These are phyloP conservation scores for Fraxinus velutina DNA, from an alignment of 305 asterid genomes.

Conservation along the genomic window DNA sequence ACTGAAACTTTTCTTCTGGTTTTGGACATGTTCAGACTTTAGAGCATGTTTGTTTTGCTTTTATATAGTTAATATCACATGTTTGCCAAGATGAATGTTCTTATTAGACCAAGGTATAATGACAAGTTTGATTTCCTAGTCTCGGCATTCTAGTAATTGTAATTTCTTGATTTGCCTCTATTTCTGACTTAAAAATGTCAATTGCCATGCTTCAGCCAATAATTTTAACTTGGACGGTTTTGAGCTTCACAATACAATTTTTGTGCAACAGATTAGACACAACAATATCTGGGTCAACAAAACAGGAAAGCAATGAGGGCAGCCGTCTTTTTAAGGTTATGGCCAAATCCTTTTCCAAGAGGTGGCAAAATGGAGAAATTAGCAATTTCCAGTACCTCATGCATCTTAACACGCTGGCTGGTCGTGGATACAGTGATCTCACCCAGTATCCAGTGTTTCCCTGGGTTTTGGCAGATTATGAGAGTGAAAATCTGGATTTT, in stretches of 20 bases:
- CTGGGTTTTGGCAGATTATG: slow-evolving; percentile 96
- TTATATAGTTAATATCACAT: neutral
- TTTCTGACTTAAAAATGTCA: slow-evolving; percentile 3
- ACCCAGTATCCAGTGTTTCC: slow-evolving; percentile 99
- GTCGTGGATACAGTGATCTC: slow-evolving; percentile 99
- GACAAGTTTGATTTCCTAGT: neutral
- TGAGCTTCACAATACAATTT: neutral
- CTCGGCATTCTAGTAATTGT: slow-evolving; percentile 8
- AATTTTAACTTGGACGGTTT: neutral
- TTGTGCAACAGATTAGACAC: slow-evolving; percentile 73
- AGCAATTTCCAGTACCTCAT: slow-evolving; percentile 98
- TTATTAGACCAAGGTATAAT: neutral
- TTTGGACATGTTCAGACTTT: neutral
- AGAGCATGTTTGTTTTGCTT: slow-evolving; percentile 5
- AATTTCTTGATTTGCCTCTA: slow-evolving; percentile 15
- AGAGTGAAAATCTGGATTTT: slow-evolving; percentile 80
- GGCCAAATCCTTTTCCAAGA: slow-evolving; percentile 95
- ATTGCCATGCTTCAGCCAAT: neutral
- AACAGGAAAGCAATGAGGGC: slow-evolving; percentile 92
- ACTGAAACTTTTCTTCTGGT: neutral
- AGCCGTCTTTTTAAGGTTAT: slow-evolving; percentile 94
- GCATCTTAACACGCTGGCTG: slow-evolving; percentile 99
- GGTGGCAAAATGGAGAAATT: slow-evolving; percentile 99
- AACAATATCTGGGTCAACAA: slow-evolving; percentile 85
- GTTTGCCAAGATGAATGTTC: neutral